Base-by-base conservation (phyloP, 805 yeast species). In the Lachancea lanzarotensis region DNA sequence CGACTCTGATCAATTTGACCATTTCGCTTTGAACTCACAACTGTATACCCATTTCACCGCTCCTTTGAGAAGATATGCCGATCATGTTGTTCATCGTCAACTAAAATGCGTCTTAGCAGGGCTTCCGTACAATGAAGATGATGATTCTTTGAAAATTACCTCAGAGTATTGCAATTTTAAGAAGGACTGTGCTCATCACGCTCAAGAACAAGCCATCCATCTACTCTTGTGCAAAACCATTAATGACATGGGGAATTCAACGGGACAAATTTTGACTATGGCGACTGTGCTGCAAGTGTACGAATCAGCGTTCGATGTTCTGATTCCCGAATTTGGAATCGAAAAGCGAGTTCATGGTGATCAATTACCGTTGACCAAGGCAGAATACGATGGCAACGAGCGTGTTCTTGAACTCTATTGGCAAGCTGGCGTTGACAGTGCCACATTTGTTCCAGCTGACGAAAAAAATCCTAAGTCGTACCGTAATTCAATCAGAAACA, bases 321-420 rank as follows among this genome's bases (percentile, higher is more conserved):
- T 84, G 52, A 72, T 90, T 50, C 96, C 96, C 2, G 96, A 88
- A 52, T 84, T 89, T 68, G 97, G 97, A 36, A 84, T 90, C 55
- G 97, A 90, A 62, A 90, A 90, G 66, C 75, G 97, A 57, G 96
- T 90, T 18, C 98, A 93, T 59, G 97, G 98, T 22, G 98, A 93
- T 66, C 98, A 93, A 66, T 71, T 93, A 45, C 98, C 98, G 10
- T 71, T 91, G 50, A 78, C 78, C 19, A 90, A 89, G 64, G 98
- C 97, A 4, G 98, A 93, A 63, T 93, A 84, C 62, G 90, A 86
- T 62, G 84, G 82, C 59, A 56, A 60, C 15, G 69, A 75, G 34
- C 74, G 87, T 37, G 67, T 79, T 9, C 72, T 91, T 56, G 96
- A 91, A 61, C 70, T 91, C 40, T 88, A 77, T 60, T 91, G 98